phyloP scores from a whole-genome alignment of 164 flowering plant species.

The Vitis amurensis region DNA sequence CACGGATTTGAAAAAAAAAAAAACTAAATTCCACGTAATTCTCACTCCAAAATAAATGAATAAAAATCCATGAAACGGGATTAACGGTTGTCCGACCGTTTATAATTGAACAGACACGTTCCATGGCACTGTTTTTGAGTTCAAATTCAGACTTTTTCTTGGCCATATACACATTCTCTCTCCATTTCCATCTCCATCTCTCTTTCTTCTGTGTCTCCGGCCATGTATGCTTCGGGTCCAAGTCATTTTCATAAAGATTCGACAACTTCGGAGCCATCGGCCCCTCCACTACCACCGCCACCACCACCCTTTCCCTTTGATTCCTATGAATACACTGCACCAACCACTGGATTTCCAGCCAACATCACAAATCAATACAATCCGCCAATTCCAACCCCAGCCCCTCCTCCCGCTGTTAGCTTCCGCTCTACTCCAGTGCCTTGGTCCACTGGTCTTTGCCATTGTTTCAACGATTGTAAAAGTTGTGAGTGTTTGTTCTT shows the following conservation, averaged over 20 bases:
- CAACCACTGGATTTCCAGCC: not conserved
- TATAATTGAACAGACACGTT: not conserved
- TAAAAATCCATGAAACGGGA: not conserved
- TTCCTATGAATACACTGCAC: not conserved
- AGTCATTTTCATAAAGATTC: not conserved
- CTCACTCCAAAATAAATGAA: not conserved
- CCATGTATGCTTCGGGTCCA: not conserved
- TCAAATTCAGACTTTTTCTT: too few relatives aligned
- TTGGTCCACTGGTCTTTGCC: conserved; percentile 63
- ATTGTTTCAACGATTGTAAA: conserved; percentile 33
- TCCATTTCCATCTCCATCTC: not conserved
- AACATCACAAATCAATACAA: not conserved
- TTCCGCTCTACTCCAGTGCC: conserved; percentile 17
- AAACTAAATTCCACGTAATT: too few relatives aligned
- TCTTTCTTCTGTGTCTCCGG: not conserved
- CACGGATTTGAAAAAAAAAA: too few relatives aligned
- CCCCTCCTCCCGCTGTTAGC: not conserved
- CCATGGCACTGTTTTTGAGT: not conserved
- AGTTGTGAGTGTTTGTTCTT: conserved; percentile 34
- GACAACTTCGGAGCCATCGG: not conserved
- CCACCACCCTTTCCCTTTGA: not conserved
- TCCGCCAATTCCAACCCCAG: not conserved
- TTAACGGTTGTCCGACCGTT: not conserved
- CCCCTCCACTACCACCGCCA: conserved; percentile 6
- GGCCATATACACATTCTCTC: not conserved